A percentile compares a stretch with the other conserved stretches of the same genome.
Evolutionary conservation across 345 rosid genomes (phyloP).

Genomic region (Durio zibethinus): DNA sequence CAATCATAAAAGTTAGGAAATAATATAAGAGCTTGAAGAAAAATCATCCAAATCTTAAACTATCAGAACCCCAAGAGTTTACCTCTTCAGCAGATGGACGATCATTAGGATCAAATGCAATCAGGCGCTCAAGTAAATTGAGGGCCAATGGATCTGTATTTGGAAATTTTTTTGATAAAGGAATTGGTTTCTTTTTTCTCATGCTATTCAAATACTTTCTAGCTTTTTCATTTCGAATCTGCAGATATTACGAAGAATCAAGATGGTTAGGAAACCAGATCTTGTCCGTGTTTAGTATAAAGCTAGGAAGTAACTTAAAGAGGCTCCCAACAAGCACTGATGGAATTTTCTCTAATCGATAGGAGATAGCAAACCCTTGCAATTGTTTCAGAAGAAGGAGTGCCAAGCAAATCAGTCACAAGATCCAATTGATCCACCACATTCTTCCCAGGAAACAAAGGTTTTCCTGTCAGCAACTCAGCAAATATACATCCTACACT

Average conservation of each 20-base stretch:
- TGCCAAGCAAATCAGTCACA: slow-evolving; percentile 95
- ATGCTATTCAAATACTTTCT: slow-evolving; percentile 78
- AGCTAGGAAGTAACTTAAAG: background rate
- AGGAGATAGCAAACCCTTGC: slow-evolving; percentile 61
- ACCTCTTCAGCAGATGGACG: slow-evolving; percentile 96
- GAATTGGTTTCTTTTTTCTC: slow-evolving; percentile 63
- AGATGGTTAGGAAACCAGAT: background rate
- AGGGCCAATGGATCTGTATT: slow-evolving; percentile 71
- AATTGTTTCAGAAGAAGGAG: slow-evolving; percentile 68
- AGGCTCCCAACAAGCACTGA: slow-evolving; percentile 20
- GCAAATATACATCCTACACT: slow-evolving; percentile 98
- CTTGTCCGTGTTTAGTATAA: background rate
- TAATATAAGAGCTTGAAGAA: background rate
- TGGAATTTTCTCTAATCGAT: slow-evolving; percentile 23
- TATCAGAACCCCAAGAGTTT: slow-evolving; percentile 18
- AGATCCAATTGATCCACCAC: slow-evolving; percentile 88
- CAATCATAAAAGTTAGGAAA: background rate
- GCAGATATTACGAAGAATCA: slow-evolving; percentile 33
- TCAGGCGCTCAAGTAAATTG: slow-evolving; percentile 67
- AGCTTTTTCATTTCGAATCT: slow-evolving; percentile 97
- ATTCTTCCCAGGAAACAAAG: slow-evolving; percentile 95
- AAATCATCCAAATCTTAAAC: background rate
- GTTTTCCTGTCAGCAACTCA: slow-evolving; percentile 84
- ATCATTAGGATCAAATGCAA: slow-evolving; percentile 94
- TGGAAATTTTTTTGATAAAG: slow-evolving; percentile 61